phyloP scores from a whole-genome alignment of 352 stramenopile genomes.

The Pythium sukuiense region DNA sequence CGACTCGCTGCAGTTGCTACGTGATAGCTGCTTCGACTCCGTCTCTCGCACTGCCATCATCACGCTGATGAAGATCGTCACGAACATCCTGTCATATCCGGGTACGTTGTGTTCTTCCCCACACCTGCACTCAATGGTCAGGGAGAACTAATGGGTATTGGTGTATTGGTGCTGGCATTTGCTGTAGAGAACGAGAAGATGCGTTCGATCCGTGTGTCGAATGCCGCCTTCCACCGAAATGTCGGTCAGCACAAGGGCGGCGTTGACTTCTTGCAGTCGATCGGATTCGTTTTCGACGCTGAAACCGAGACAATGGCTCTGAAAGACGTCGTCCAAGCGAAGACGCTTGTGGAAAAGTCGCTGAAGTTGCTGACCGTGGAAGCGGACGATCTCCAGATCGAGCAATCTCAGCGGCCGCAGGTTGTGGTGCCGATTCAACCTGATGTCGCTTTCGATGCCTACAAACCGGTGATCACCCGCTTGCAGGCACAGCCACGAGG shows the following conservation, averaged over 20 bases:
- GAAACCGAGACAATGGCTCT: conserved; percentile 57
- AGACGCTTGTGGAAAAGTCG: conserved; percentile 44
- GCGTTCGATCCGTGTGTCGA: conserved; percentile 78
- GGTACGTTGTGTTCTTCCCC: conserved; percentile 32
- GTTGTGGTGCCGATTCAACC: conserved; percentile 39
- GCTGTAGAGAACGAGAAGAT: conserved; percentile 76
- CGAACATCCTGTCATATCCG: conserved; percentile 80
- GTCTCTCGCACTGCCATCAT: conserved; percentile 55
- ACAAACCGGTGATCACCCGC: conserved; percentile 82
- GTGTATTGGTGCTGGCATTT: background rate
- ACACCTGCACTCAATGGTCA: too few species aligned
- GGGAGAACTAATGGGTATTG: background rate
- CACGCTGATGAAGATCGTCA: conserved; percentile 86
- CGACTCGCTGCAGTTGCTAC: conserved; percentile 69
- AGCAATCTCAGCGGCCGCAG: conserved; percentile 40
- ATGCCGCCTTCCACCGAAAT: conserved; percentile 68
- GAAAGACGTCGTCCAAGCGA: conserved; percentile 22
- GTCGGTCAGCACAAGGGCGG: conserved; percentile 69
- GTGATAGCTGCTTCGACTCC: conserved; percentile 75
- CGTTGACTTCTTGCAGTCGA: conserved; percentile 64
- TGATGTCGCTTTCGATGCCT: conserved; percentile 71
- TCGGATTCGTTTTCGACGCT: conserved; percentile 59
- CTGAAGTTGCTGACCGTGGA: conserved; percentile 67
- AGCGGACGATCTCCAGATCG: conserved; percentile 75
- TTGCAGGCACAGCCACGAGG: conserved; percentile 77